phyloP scores from a whole-genome alignment of 2,329 filamentous ascomycete species.

The Aspergillus bombycis region DNA sequence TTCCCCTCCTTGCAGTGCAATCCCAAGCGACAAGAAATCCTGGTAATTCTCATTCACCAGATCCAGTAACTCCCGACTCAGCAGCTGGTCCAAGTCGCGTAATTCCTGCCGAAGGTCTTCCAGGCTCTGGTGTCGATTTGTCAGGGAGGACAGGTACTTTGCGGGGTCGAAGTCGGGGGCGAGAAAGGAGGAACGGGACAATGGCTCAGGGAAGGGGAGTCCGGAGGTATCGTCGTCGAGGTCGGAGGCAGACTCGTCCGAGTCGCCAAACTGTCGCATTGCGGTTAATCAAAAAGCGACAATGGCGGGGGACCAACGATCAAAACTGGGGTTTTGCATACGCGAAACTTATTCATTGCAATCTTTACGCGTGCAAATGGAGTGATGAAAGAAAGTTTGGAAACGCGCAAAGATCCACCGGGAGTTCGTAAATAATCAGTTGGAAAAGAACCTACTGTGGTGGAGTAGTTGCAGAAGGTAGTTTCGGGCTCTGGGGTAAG shows the following conservation, averaged over 20 bases:
- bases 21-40: slow-evolving; percentile 82
- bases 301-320: not conserved
- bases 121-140: slow-evolving; percentile 90
- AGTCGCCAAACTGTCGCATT: slow-evolving; percentile 44
- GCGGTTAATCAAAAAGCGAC: not conserved
- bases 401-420: not conserved
- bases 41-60: slow-evolving; percentile 95
- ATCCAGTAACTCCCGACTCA: slow-evolving; percentile 86
- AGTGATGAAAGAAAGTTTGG: not conserved
- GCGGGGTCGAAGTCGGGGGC: slow-evolving; percentile 75
- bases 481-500: not conserved
- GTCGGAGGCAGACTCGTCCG: slow-evolving; percentile 50
- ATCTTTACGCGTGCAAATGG: not conserved
- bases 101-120: slow-evolving; percentile 89
- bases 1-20: slow-evolving; percentile 81
- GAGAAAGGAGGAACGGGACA: slow-evolving; percentile 83
- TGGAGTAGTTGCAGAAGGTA: not conserved
- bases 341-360: slow-evolving; percentile 38
- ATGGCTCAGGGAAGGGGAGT: slow-evolving; percentile 84
- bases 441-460: not conserved
- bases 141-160: slow-evolving; percentile 78
- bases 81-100: slow-evolving; percentile 74
- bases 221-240: slow-evolving; percentile 65
- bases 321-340: slow-evolving; percentile 22
- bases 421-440: not conserved